phyloP scores from a whole-genome alignment of 202 grass and related monocot genomes.

The Digitaria exilis region DNA sequence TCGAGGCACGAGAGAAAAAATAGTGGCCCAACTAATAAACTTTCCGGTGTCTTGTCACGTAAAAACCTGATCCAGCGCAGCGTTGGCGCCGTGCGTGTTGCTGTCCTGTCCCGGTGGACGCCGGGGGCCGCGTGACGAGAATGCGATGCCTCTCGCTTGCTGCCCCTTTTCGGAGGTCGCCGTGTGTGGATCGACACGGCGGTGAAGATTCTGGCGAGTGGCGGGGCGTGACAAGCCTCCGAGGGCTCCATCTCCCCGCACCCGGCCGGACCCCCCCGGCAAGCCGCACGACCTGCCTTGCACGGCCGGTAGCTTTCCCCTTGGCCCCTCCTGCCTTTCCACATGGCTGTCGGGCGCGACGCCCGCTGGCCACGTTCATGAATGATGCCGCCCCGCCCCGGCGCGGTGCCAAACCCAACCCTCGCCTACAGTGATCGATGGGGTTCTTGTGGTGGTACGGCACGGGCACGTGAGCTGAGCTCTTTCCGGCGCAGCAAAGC shows the following conservation, averaged over 20 bases:
- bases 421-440: conserved; percentile 25
- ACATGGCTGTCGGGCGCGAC: conserved; percentile 28
- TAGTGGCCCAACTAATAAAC: background rate
- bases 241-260: background rate
- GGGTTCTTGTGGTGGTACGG: background rate
- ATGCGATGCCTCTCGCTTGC: conserved; percentile 49
- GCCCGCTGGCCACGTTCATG: conserved; percentile 4
- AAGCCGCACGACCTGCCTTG: background rate
- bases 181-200: conserved; percentile 44
- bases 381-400: background rate
- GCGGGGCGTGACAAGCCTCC: background rate
- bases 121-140: conserved; percentile 5
- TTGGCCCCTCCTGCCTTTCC: background rate
- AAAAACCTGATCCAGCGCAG: background rate
- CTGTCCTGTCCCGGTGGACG: background rate
- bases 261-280: background rate
- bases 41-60: background rate
- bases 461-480: background rate
- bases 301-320: conserved; percentile 33
- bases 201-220: conserved; percentile 33
- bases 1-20: background rate
- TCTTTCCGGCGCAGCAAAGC: background rate
- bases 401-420: background rate
- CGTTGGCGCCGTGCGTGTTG: conserved; percentile 10
- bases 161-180: background rate